Evolutionary conservation across 139 green algal genomes (phyloP).

Genomic region (Coccomyxa sp.): DNA sequence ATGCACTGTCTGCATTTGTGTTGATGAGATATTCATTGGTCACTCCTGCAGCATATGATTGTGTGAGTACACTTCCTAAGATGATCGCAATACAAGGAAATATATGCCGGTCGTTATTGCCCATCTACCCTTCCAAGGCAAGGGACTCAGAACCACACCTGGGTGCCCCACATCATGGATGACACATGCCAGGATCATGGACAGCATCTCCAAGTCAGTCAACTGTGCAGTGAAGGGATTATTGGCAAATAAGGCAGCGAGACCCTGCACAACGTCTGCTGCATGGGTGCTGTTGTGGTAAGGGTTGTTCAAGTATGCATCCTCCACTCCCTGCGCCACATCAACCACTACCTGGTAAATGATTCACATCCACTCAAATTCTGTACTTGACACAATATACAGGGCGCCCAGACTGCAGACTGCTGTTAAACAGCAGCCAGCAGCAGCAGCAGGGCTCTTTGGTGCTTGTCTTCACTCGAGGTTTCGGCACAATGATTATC

Average conservation of each 20-base stretch:
- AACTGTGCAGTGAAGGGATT: constrained; percentile 40
- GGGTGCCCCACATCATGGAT: constrained; percentile 68
- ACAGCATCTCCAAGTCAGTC: constrained; percentile 50
- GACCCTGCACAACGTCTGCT: constrained; percentile 59
- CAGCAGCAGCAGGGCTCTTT: too few species aligned
- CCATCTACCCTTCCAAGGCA: not conserved
- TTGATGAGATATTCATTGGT: constrained; percentile 66
- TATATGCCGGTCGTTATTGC: not conserved
- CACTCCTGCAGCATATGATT: constrained; percentile 28
- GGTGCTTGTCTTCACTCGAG: too few species aligned
- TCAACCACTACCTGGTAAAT: not conserved
- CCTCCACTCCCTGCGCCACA: constrained; percentile 26
- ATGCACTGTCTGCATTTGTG: constrained; percentile 33
- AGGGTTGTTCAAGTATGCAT: constrained; percentile 39
- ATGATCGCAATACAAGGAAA: not conserved
- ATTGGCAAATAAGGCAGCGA: constrained; percentile 42
- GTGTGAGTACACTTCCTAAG: not conserved
- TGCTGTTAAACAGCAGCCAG: too few species aligned
- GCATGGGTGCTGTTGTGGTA: constrained; percentile 70
- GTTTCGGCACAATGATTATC: too few species aligned
- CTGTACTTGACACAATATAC: too few species aligned
- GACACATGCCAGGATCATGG: constrained; percentile 48
- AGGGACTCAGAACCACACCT: constrained; percentile 15
- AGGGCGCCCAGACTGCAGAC: too few species aligned
- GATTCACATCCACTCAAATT: too few species aligned